Percentiles rank a stretch among this genome's conserved stretches.
These are phyloP conservation scores for Aureobasidium sp. DNA, from an alignment of 2,329 filamentous ascomycete genomes.

Conservation along the genomic window DNA sequence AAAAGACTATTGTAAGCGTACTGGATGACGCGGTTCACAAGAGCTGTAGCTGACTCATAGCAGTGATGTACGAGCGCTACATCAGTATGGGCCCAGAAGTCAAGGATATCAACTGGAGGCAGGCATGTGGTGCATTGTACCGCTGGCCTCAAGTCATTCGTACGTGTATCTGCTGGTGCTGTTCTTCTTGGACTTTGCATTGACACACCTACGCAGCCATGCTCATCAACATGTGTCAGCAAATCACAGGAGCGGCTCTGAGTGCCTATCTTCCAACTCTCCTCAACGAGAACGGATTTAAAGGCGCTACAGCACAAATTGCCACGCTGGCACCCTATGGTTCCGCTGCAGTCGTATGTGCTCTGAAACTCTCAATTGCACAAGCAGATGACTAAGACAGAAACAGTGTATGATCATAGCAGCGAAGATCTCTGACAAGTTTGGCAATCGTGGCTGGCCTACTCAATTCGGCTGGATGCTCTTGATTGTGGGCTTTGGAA, in stretches of 20 bases:
- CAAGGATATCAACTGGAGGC: slow-evolving; percentile 19
- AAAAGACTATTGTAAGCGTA: slow-evolving; percentile 15
- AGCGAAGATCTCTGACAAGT: slow-evolving; percentile 15
- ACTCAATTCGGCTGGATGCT: slow-evolving; percentile 18
- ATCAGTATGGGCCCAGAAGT: slow-evolving; percentile 18
- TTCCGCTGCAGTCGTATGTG: slow-evolving; percentile 15
- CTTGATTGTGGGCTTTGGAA: slow-evolving; percentile 16
- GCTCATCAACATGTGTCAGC: slow-evolving; percentile 19
- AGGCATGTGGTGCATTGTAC: slow-evolving; percentile 18
- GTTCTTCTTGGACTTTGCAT: neutral
- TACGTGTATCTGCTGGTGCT: neutral
- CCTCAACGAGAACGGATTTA: slow-evolving; percentile 17
- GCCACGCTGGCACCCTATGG: slow-evolving; percentile 17
- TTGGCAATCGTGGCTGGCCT: slow-evolving; percentile 17
- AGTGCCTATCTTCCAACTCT: slow-evolving; percentile 18
- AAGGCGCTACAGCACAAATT: slow-evolving; percentile 17
- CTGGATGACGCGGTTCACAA: neutral
- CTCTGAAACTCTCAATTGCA: neutral
- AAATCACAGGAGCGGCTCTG: slow-evolving; percentile 18
- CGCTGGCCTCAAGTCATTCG: slow-evolving; percentile 18
- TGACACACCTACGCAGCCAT: slow-evolving; percentile 8
- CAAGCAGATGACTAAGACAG: neutral
- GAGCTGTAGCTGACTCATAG: neutral
- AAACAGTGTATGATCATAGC: slow-evolving; percentile 16
- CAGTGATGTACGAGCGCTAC: slow-evolving; percentile 19